Evolutionary conservation across 495 filamentous ascomycete genomes (phyloP).

Genomic region (Hypoxylon intermedium): DNA sequence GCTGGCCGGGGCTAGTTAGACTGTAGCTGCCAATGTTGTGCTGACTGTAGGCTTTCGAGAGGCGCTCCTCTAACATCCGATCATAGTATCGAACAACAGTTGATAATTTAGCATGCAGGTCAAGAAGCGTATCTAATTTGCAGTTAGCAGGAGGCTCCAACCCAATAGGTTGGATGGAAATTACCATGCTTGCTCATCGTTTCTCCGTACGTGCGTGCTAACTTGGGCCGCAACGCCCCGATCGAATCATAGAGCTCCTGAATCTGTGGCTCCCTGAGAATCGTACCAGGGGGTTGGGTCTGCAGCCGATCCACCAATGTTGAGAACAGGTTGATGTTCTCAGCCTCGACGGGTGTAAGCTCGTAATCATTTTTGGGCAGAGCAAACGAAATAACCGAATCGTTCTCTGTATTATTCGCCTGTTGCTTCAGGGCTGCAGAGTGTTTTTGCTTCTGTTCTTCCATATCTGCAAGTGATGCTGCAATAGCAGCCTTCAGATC

Average conservation of each 20-base stretch:
- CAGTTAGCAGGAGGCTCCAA: slow-evolving; percentile 46
- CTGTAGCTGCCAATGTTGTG: slow-evolving; percentile 67
- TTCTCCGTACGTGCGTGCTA: slow-evolving; percentile 95
- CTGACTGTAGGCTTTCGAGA: slow-evolving; percentile 91
- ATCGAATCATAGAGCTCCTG: slow-evolving; percentile 98
- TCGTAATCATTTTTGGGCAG: slow-evolving; percentile 91
- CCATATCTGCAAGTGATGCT: slow-evolving; percentile 96
- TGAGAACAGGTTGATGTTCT: slow-evolving; percentile 96
- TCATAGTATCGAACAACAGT: slow-evolving; percentile 99
- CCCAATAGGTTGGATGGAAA: slow-evolving; percentile 32
- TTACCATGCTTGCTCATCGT: slow-evolving; percentile 99
- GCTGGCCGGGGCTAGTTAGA: slow-evolving; percentile 58
- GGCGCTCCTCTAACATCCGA: slow-evolving; percentile 92
- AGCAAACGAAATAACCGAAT: slow-evolving; percentile 50
- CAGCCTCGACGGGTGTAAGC: slow-evolving; percentile 89
- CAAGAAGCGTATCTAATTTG: slow-evolving; percentile 77
- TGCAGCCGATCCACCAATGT: slow-evolving; percentile 94
- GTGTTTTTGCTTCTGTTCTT: slow-evolving; percentile 93
- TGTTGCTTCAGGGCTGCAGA: slow-evolving; percentile 80
- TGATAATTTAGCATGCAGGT: slow-evolving; percentile 92
- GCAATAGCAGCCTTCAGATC: slow-evolving; percentile 96
- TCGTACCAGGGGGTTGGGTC: slow-evolving; percentile 93
- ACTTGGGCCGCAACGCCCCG: slow-evolving; percentile 86
- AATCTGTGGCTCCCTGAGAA: slow-evolving; percentile 93
- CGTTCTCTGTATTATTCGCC: slow-evolving; percentile 51